Conservation (phyloP, 2,329 filamentous ascomycete genomes). For the Xylaria sp. region DNA sequence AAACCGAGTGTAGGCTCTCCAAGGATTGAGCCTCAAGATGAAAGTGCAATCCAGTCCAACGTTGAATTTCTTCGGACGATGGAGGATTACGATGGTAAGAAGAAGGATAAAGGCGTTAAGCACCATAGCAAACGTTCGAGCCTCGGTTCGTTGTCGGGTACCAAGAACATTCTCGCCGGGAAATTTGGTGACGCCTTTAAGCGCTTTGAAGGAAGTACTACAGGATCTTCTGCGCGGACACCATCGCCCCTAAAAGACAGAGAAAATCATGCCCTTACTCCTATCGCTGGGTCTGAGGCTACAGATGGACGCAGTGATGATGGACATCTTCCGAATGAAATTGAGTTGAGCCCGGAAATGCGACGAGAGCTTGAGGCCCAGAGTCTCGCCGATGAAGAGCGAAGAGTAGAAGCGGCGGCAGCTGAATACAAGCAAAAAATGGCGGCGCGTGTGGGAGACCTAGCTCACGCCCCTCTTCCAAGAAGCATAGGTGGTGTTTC, state of each 20-base stretch:
- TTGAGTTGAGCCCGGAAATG: constrained; percentile 84
- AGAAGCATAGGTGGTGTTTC: constrained; percentile 68
- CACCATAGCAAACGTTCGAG: constrained; percentile 76
- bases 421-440: constrained; percentile 86
- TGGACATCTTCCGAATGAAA: constrained; percentile 70
- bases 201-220: constrained; percentile 75
- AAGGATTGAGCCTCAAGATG: constrained; percentile 61
- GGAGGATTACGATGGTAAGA: constrained; percentile 71
- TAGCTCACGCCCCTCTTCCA: constrained; percentile 54
- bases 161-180: constrained; percentile 84
- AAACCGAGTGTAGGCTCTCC: constrained; percentile 55
- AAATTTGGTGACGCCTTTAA: constrained; percentile 96
- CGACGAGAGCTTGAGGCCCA: constrained; percentile 87
- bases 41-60: constrained; percentile 77
- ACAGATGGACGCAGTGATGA: constrained; percentile 76
- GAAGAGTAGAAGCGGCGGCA: constrained; percentile 85
- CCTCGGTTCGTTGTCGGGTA: constrained; percentile 75
- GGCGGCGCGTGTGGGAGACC: constrained; percentile 62
- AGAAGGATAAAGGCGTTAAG: constrained; percentile 64
- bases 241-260: constrained; percentile 62
- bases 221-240: constrained; percentile 51
- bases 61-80: constrained; percentile 83
- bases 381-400: constrained; percentile 86
- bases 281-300: constrained; percentile 80
- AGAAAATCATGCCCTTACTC: constrained; percentile 67